Evolutionary conservation across 257 asterid species (phyloP).

Genomic region (Petrea volubilis): DNA sequence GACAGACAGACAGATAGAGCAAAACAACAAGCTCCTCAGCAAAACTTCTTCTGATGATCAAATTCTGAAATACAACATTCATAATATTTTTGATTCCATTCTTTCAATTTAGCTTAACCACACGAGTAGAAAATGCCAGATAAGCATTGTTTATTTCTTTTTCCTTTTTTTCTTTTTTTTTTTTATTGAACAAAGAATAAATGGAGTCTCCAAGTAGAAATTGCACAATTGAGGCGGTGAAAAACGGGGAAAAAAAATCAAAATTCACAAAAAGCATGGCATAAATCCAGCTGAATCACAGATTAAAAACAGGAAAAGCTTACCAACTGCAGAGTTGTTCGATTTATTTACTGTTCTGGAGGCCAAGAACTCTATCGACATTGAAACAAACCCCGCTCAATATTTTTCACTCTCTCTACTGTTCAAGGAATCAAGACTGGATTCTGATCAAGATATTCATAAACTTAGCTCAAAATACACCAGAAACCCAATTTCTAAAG

Average conservation of each 20-base stretch:
- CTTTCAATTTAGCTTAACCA: slow-evolving; percentile 3
- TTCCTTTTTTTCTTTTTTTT: too few species aligned
- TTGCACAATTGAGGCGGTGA: neutral
- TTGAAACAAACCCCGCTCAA: slow-evolving; percentile 85
- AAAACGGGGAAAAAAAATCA: neutral
- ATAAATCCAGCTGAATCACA: too few species aligned
- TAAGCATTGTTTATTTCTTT: too few species aligned
- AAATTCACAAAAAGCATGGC: neutral
- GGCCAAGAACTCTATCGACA: slow-evolving; percentile 94
- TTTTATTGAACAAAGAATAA: too few species aligned
- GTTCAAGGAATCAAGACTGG: too few species aligned
- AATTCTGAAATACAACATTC: neutral
- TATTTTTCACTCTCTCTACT: too few species aligned
- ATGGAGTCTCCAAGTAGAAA: neutral
- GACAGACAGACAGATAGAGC: too few species aligned
- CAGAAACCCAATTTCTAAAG: slow-evolving; percentile 43
- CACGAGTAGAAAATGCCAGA: neutral
- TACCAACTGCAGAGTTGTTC: slow-evolving; percentile 90
- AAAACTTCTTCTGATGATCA: neutral
- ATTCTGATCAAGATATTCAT: slow-evolving; percentile 10
- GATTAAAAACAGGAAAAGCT: slow-evolving; percentile 24
- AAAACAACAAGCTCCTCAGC: too few species aligned
- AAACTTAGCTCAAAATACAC: slow-evolving; percentile 39
- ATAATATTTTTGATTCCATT: neutral
- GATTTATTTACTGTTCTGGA: slow-evolving; percentile 78